A percentile compares a stretch with the other conserved stretches of the same genome.
phyloP scores from a whole-genome alignment of 371 early-diverging fungal genomes.

The Mortierella sp. region DNA sequence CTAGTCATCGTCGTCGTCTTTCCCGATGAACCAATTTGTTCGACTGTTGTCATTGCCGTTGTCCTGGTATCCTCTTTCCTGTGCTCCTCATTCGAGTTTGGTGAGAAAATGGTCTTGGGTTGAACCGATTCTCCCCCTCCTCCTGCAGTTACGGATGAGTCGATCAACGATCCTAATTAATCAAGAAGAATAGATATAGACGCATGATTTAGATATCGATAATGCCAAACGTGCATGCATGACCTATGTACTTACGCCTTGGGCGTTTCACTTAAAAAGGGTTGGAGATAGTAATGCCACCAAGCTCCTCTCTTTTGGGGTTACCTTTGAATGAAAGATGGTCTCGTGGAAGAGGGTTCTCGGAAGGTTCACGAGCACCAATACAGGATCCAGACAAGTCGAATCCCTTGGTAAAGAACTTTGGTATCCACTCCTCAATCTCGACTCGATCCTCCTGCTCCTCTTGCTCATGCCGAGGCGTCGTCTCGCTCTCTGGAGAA shows the following conservation, averaged over 20 bases:
- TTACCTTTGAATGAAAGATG: neutral
- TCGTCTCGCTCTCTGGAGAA: neutral
- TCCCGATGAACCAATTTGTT: neutral
- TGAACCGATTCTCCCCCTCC: too few species aligned
- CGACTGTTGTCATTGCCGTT: neutral
- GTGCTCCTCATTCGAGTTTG: neutral
- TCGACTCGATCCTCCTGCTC: neutral
- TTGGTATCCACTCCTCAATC: conserved; percentile 5
- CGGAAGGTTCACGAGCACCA: neutral
- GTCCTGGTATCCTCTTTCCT: neutral
- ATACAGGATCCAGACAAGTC: neutral
- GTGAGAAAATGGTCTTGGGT: neutral
- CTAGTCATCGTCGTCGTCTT: neutral
- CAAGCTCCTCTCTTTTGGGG: neutral
- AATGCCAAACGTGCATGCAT: too few species aligned
- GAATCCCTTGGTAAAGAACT: neutral
- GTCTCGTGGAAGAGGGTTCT: neutral
- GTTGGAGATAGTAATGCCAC: too few species aligned
- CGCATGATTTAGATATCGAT: neutral
- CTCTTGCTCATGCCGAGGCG: neutral
- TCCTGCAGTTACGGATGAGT: neutral
- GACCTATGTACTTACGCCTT: neutral
- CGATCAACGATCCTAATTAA: neutral
- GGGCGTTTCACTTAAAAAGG: neutral
- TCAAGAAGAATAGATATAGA: too few species aligned